phyloP scores from a whole-genome alignment of 73 alveolate genomes.

The Tetrahymena elliotti region DNA sequence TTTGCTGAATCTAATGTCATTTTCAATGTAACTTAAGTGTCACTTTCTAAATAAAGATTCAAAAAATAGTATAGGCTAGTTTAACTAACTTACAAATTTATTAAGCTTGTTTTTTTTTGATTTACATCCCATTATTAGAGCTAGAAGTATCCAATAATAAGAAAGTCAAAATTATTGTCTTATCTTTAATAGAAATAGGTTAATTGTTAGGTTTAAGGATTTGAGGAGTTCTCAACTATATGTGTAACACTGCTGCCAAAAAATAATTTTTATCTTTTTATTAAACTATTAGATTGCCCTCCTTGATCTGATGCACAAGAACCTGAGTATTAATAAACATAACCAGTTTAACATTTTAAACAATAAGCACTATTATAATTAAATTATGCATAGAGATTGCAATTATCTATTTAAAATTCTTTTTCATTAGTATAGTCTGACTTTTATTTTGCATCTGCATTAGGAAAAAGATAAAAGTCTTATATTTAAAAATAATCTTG shows the following conservation, averaged over 20 bases:
- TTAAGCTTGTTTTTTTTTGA: not conserved
- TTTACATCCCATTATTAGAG: not conserved
- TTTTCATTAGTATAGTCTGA: not conserved
- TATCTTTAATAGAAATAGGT: not conserved
- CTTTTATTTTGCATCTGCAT: not conserved
- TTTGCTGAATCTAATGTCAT: not conserved
- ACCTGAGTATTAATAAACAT: not conserved
- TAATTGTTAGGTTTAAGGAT: not conserved
- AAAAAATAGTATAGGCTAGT: not conserved
- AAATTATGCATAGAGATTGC: not conserved
- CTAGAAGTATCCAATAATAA: not conserved
- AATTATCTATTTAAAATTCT: not conserved
- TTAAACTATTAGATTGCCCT: not conserved
- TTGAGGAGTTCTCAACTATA: not conserved
- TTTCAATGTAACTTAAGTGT: not conserved
- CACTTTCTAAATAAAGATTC: not conserved
- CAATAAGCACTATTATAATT: not conserved
- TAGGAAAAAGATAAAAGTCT: not conserved
- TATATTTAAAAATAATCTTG: not conserved
- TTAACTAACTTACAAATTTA: not conserved
- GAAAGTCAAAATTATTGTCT: not conserved
- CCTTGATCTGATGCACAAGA: not conserved
- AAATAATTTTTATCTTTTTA: not conserved
- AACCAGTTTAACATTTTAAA: not conserved
- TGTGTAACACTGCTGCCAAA: not conserved